Evolutionary conservation across 495 filamentous ascomycete species (phyloP), one percentile per base, ranked within the genome.

Genomic region (Extremus antarcticus): DNA sequence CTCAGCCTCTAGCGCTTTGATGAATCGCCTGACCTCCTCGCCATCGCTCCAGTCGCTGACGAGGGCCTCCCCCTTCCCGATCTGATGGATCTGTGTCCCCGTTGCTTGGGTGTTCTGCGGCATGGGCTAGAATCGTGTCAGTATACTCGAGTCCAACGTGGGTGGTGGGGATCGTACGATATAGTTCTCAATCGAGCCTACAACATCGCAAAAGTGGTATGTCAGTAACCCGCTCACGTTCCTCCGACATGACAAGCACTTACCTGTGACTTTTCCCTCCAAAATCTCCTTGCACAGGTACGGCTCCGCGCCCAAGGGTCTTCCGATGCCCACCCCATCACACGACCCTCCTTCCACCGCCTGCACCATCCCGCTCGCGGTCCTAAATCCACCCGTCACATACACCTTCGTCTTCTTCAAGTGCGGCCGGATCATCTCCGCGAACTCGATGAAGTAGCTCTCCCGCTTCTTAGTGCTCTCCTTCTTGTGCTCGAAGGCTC

Each of bases 381-480:
- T 77, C 55, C 73, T 69, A 54, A 86, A 71, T 1, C 82, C 81
- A 11, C 82, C 82, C 1, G 82, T 85, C 43, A 85, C 69, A 56
- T 78, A 83, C 2, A 70, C 70, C 62, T 75, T 78, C 3, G 78
- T 79, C 62, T 77, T 72, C 29, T 61, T 71, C 39, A 81, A 68
- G 16, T 69, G 67, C 23, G 76, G 78, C 20, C 72, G 68, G 47
- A 84, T 81, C 50, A 69, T 60, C 45, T 84, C 75, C 2, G 81
- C 81, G 55, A 84, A 84, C 22, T 84, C 78, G 47, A 85, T 67
- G 67, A 85, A 85, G 67, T 82, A 84, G 7, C 77, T 72, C 64
- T 85, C 82, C 2, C 82, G 70, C 56, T 71, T 71, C 55, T 68
- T 67, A n/a, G 79, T 81, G 25, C 69, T 74, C 56, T 81, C 78